Conservation (phyloP, 306 rosid species). For the Cucurbita moschata region DNA sequence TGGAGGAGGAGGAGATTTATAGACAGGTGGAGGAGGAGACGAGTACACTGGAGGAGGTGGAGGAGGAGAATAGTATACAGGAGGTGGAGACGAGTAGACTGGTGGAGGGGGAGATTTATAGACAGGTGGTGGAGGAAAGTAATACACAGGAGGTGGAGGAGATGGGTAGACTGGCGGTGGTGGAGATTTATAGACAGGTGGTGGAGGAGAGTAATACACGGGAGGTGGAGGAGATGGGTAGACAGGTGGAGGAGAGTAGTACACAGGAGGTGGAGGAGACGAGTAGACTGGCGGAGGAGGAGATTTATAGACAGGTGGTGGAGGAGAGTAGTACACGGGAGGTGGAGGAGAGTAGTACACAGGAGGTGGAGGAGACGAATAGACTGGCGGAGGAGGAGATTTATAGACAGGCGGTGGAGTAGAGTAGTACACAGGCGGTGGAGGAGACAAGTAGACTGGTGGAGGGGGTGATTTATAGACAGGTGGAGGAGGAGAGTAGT, state of each 20-base stretch:
- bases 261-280: background rate
- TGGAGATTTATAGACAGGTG: background rate
- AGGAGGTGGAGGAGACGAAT: background rate
- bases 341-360: background rate
- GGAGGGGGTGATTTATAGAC: background rate
- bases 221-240: background rate
- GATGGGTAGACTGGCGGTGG: background rate
- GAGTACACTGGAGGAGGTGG: background rate
- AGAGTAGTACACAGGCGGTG: background rate
- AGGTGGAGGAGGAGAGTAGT: background rate
- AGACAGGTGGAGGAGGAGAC: background rate
- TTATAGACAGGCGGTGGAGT: background rate
- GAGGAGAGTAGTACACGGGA: too few relatives aligned
- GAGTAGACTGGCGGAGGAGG: background rate
- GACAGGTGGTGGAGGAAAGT: background rate
- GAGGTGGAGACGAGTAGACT: background rate
- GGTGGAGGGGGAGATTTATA: background rate
- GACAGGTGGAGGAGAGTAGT: background rate
- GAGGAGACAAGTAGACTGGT: background rate
- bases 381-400: background rate
- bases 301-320: background rate
- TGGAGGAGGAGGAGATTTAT: background rate
- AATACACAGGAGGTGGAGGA: background rate
- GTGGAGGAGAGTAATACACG: background rate
- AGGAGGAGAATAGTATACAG: background rate